Conservation (phyloP, 257 asterid genomes). For the Mitragyna speciosa region DNA sequence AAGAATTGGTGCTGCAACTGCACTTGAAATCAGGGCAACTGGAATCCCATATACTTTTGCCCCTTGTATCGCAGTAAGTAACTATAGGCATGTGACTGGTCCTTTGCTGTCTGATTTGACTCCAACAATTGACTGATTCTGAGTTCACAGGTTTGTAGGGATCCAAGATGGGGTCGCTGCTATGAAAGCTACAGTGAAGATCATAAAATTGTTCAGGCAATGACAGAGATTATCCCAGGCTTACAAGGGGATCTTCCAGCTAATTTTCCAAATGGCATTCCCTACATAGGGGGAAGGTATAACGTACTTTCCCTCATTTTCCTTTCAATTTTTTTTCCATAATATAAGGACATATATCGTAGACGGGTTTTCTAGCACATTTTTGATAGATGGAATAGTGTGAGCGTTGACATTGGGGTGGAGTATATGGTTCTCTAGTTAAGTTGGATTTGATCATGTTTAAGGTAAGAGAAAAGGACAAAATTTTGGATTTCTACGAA, state of each 20-base stretch:
- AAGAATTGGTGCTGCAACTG: slow-evolving; percentile 74
- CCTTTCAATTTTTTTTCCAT: too few relatives aligned
- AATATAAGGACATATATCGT: too few relatives aligned
- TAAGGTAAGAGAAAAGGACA: too few relatives aligned
- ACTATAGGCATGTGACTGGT: not conserved
- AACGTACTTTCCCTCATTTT: not conserved
- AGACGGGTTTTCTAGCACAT: too few relatives aligned
- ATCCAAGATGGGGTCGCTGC: slow-evolving; percentile 67
- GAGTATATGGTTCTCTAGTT: too few relatives aligned
- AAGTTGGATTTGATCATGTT: too few relatives aligned
- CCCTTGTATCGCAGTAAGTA: slow-evolving; percentile 60
- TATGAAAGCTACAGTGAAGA: slow-evolving; percentile 34
- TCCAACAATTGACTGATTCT: not conserved
- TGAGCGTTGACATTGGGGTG: too few relatives aligned
- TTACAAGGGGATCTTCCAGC: slow-evolving; percentile 27
- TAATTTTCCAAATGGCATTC: slow-evolving; percentile 18
- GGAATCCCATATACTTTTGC: slow-evolving; percentile 64
- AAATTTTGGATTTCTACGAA: too few relatives aligned
- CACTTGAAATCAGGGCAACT: slow-evolving; percentile 70
- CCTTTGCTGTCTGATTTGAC: not conserved
- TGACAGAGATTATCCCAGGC: slow-evolving; percentile 26
- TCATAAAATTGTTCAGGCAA: slow-evolving; percentile 19
- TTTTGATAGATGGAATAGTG: too few relatives aligned
- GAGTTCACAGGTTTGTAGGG: slow-evolving; percentile 45
- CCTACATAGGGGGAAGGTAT: slow-evolving; percentile 25